Evolutionary conservation across 371 early-diverging fungal genomes (phyloP).

Genomic region (Mortierella sp.): DNA sequence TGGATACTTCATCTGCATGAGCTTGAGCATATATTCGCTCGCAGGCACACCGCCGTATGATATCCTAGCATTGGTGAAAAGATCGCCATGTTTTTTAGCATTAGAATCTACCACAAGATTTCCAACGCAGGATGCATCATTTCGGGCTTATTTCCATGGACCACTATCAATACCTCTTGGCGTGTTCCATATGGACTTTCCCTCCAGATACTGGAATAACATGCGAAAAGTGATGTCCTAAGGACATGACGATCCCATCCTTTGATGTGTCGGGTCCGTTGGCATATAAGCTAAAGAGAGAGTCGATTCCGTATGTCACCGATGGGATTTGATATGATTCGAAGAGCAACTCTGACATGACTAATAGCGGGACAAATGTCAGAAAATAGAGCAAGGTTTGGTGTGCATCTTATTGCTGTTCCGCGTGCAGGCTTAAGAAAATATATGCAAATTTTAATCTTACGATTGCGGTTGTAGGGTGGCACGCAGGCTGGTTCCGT

Average conservation of each 20-base stretch:
- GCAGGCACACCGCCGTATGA: conserved; percentile 79
- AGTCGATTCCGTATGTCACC: conserved; percentile 87
- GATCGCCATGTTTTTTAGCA: conserved; percentile 1
- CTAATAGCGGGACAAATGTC: conserved; percentile 45
- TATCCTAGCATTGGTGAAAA: conserved; percentile 56
- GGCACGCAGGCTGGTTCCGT: conserved; percentile 88
- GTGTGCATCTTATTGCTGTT: too few species aligned
- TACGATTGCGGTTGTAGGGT: conserved; percentile 78
- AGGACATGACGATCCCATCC: conserved; percentile 79
- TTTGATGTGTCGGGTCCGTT: conserved; percentile 63
- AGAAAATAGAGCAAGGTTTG: neutral
- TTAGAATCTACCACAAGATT: neutral
- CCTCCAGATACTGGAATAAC: conserved; percentile 80
- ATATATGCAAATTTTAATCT: conserved; percentile 16
- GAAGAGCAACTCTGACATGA: conserved; percentile 88
- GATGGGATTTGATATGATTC: conserved; percentile 85
- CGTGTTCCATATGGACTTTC: conserved; percentile 66
- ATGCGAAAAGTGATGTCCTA: conserved; percentile 79
- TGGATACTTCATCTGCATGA: conserved; percentile 92
- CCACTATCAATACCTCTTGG: conserved; percentile 63
- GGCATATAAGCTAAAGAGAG: conserved; percentile 84
- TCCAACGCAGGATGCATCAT: neutral
- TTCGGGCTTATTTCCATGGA: neutral
- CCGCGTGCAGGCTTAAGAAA: too few species aligned
- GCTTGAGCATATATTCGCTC: conserved; percentile 84